A percentile compares a stretch with the other conserved stretches of the same genome.
phyloP scores from a whole-genome alignment of 139 green algal species.

The Micromonas commoda region DNA sequence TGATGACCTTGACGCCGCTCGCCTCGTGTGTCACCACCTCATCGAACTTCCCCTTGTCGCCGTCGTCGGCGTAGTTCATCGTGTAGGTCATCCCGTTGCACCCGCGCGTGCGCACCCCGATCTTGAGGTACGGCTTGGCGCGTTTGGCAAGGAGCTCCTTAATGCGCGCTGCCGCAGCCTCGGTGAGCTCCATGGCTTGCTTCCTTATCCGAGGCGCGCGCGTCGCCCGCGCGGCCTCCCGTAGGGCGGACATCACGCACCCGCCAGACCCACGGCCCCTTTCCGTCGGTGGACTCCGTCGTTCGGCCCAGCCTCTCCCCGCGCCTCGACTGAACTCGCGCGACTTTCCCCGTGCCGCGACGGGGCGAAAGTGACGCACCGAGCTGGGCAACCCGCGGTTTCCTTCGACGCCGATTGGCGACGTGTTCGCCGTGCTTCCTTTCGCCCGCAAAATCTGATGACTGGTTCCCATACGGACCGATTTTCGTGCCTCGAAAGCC shows the following conservation, averaged over 20 bases:
- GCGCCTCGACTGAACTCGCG: too few species aligned
- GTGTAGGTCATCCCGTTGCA: constrained; percentile 97
- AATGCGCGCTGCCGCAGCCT: constrained; percentile 69
- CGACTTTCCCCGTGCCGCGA: too few species aligned
- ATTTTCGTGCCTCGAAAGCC: too few species aligned
- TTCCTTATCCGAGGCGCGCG: constrained; percentile 36
- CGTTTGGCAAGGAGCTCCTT: constrained; percentile 61
- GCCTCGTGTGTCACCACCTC: constrained; percentile 77
- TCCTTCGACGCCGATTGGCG: too few species aligned
- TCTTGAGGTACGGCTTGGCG: constrained; percentile 82
- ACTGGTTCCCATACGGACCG: too few species aligned
- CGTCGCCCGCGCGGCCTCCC: neutral
- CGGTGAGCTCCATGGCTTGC: constrained; percentile 77
- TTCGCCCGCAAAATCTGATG: too few species aligned
- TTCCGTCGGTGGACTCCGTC: neutral
- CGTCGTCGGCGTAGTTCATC: constrained; percentile 81
- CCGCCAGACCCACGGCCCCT: neutral
- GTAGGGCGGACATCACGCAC: neutral
- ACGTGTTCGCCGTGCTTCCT: too few species aligned
- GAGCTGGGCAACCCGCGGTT: too few species aligned
- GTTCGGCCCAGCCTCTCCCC: too few species aligned
- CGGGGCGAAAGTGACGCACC: too few species aligned
- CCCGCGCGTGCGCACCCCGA: constrained; percentile 85
- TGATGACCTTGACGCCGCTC: constrained; percentile 82
- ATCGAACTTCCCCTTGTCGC: constrained; percentile 76